Base-by-base conservation (phyloP, 2,329 filamentous ascomycete species). In the Boeremia lycopersici region DNA sequence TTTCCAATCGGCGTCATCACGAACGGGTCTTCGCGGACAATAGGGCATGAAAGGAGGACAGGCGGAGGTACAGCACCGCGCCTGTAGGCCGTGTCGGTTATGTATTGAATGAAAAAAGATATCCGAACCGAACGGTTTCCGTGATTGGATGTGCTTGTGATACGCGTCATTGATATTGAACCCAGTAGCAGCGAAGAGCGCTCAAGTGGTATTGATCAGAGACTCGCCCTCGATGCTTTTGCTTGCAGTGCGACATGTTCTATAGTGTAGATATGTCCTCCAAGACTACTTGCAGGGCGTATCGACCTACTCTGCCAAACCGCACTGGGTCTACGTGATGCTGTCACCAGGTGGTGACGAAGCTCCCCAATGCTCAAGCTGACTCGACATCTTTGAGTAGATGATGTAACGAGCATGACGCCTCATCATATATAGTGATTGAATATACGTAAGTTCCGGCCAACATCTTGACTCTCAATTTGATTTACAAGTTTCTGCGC, bases 91-190 rank as follows among this genome's bases (percentile, higher is more conserved):
- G 62, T 65, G 67, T 69, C 69, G 65, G 62, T 69, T 70, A 71
- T 65, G 67, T 70, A 69, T 61, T 70, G 66, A 71, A 71, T 70
- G 67, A 71, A 65, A 23, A 65, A 70, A 70, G 63, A 68, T 65
- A 64, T 60, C 62, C 63, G 62, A 69, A 65, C 59, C 60, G 34
- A 55, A 2, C 11, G 11, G 6, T 34, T 30, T 4, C 4, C 15
- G 17, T 15, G 3, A 5, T 10, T 29, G 26, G 29, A 19, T 19
- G 23, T 19, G 42, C 11, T n/a, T 11, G 26, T 53, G 56, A 51
- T 34, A 36, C 44, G 40, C 31, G 39, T 30, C n/a, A 31, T 44
- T 31, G 9, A 42, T 31, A 10, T 15, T 42, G 40, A 12, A 3
- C 10, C 4, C 1, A n/a, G 26, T 8, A 19, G 28, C 4, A 19